A percentile compares a stretch with the other conserved stretches of the same genome.
Evolutionary conservation across 2,329 filamentous ascomycete genomes (phyloP).

Genomic region (Penicillium decumbens): DNA sequence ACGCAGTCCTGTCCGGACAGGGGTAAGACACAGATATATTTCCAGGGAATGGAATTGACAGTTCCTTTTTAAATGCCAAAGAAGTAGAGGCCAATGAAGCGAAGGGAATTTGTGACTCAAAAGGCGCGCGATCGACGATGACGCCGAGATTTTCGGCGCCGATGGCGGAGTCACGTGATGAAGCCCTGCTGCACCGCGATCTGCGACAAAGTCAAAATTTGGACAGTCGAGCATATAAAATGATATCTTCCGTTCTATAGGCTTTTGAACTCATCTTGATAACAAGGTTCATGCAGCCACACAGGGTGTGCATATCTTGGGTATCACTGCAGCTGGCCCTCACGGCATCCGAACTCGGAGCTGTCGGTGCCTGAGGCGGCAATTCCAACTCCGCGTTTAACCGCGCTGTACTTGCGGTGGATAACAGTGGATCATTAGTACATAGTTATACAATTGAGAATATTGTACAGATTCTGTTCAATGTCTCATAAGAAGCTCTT

Average conservation of each 20-base stretch:
- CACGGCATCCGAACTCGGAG: constrained; percentile 16
- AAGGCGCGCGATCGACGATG: constrained; percentile 15
- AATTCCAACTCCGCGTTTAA: constrained; percentile 10
- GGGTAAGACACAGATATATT: background rate
- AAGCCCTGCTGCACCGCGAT: background rate
- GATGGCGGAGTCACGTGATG: constrained; percentile 26
- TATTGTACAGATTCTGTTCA: constrained; percentile 6
- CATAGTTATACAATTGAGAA: constrained; percentile 1
- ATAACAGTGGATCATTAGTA: background rate
- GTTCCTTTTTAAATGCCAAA: background rate
- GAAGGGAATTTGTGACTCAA: constrained; percentile 24
- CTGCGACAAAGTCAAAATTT: background rate
- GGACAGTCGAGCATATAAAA: background rate
- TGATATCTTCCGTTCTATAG: background rate
- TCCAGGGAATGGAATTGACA: background rate
- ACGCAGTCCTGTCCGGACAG: constrained; percentile 5
- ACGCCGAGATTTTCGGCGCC: constrained; percentile 25
- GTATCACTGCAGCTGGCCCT: background rate
- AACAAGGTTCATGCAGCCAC: background rate
- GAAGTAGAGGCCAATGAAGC: constrained; percentile 18
- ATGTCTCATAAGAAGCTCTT: constrained; percentile 33
- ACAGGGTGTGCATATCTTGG: background rate
- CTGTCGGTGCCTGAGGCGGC: constrained; percentile 1
- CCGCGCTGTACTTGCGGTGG: constrained; percentile 6
- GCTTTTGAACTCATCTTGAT: background rate